Percentiles rank a stretch among this genome's conserved stretches.
phyloP scores from a whole-genome alignment of 331 rosid species.

The Stylosanthes scabra region DNA sequence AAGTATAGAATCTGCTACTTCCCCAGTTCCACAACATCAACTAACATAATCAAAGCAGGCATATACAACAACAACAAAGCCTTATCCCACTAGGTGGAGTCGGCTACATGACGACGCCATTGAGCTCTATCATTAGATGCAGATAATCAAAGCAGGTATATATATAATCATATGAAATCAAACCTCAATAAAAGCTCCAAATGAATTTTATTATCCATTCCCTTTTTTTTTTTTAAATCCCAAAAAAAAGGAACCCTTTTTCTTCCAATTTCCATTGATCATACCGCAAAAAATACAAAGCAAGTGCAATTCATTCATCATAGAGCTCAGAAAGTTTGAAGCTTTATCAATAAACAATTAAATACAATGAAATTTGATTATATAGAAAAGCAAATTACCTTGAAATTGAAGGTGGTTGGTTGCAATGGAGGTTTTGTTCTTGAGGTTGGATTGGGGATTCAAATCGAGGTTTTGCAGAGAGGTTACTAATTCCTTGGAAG shows the following conservation, averaged over 20 bases:
- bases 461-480: slow-evolving; percentile 54
- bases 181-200: slow-evolving; percentile 25
- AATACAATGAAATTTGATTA: background rate
- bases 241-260: no score
- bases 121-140: no score
- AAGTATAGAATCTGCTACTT: background rate
- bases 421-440: slow-evolving; percentile 36
- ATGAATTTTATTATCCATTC: background rate
- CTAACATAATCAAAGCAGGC: background rate
- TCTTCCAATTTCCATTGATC: background rate
- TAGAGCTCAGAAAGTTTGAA: slow-evolving; percentile 20
- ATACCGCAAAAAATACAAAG: background rate
- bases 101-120: no score
- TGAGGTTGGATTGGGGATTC: slow-evolving; percentile 45
- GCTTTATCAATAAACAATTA: background rate
- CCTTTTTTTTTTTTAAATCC: background rate
- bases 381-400: slow-evolving; percentile 30
- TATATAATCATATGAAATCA: background rate
- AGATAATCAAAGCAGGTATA: slow-evolving; percentile 10
- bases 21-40: background rate
- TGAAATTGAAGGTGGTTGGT: slow-evolving; percentile 34
- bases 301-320: slow-evolving; percentile 5
- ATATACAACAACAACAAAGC: no score
- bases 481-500: slow-evolving; percentile 19
- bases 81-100: no score